Evolutionary conservation across 768 basidiomycete species (phyloP), one percentile per base, ranked within the genome.

Genomic region (Antrodiella citrinella): DNA sequence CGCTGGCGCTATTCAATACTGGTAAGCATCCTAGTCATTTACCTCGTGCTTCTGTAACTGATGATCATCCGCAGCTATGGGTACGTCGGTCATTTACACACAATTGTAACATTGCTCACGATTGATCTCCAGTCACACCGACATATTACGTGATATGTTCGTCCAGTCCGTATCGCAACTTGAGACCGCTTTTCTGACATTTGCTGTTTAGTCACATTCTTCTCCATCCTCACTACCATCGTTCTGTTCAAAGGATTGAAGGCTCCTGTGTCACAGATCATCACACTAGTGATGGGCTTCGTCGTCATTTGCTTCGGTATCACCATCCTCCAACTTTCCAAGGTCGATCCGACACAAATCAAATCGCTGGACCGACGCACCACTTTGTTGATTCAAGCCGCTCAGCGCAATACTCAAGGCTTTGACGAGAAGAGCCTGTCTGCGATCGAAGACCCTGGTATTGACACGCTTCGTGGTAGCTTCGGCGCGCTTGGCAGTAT

Each of bases 1-100:
- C 96, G 15, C 81, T 99, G 52, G 96, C 93, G 51, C 71, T 97
- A 26, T 98, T 93, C 75, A 95, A 96, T 68, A 89, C 88, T 49
- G 86, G 85, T 84, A 54, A 54, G 81, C 57, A 57, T 30, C 11
- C 15, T 30, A 26, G 35, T 35, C 20, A 22, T 44, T 42, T 20
- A 38, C 40, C 44, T 30, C 22, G 13, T 19, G 26, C 7, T n/a
- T n/a, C 45, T 48, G 21, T 52, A 35, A 52, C 54, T 56, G 11
- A 23, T 48, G n/a, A 54, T 51, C n/a, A 51, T 61, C 49, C 48
- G 21, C 45, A 82, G 80, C 81, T 53, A 85, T 87, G 82, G 83
- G 81, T 82, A 68, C 64, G 69, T 69, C 51, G 4, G 53, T 51
- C 57, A 48, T 51, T 51, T 57, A 3, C 12, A 10, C 19, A 23